Base-by-base conservation (phyloP, 2,329 filamentous ascomycete species). In the Diaporthe caulivora region DNA sequence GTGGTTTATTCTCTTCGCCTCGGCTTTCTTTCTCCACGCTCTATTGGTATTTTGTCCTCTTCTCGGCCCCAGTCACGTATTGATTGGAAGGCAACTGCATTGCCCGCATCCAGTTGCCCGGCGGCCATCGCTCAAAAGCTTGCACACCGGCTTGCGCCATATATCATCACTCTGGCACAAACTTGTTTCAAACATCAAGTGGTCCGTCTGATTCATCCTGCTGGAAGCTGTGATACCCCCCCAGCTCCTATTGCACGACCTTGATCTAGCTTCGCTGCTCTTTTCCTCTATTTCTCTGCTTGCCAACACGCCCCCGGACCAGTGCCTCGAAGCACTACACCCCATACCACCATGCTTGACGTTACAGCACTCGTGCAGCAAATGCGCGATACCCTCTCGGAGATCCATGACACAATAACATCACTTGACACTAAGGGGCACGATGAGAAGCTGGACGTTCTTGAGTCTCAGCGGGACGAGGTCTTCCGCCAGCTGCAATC, bases 371-470 rank as follows among this genome's bases (percentile, higher is more conserved):
- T 86, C 60, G 81, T 86, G 76, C 77, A 81, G 74, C 82, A 85
- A 77, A 84, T 86, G 83, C 82, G 82, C 75, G 82, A 85, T 70
- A 85, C 82, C 26, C 79, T 86, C 57, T 80, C 82, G 0, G 78
- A 80, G 21, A 85, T 86, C 72, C 81, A 83, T 73, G 73, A 69
- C 37, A 83, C 84, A 29, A 77, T 86, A 44, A 78, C 80, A 17
- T 77, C 79, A 1, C 77, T 86, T 26, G 79, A 81, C 15, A 77
- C 78, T 1, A 77, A 78, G 9, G 75, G 79, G 11, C 83, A 85
- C 73, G 79, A 83, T 64, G 75, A 80, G 2, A 80, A 78, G 31
- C 81, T 86, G 17, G 82, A 84, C 57, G 80, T 81, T 47, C 79
- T 85, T n/a, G 84, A 86, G 73, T 76, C 80, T 70, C 78, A 80